Evolutionary conservation across 1,284 basidiomycete species (phyloP), one percentile per base, ranked within the genome.

Genomic region (Marasmius oreades): DNA sequence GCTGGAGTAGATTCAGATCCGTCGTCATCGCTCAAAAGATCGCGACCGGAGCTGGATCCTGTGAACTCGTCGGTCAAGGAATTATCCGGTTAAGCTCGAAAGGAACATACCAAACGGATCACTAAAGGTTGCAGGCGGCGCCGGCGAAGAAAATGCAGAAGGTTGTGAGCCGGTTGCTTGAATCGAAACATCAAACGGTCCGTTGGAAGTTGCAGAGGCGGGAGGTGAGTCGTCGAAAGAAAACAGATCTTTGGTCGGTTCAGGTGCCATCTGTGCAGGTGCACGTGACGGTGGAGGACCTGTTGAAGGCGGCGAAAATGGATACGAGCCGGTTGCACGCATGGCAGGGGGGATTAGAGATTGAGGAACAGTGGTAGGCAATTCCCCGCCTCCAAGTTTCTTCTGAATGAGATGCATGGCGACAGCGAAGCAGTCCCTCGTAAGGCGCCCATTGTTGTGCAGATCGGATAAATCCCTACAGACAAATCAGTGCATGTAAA

Each of bases 371-470:
- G 76, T 71, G 0, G 77, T 60, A 0, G 97, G 97, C 23, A 96
- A 72, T 1, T 92, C 87, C 60, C 85, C 86, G n/a, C 96, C 96
- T 1, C 84, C 80, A 1, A 98, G 75, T 69, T 90, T 94, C 63
- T 82, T 82, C 70, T 94, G 92, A 67, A 99, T 98, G 48, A 99
- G 81, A 71, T 96, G 85, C 88, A 98, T 89, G 2, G 95, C 97
- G 43, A 99, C 90, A 2, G 97, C 96, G 70, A 99, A 99, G 26
- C 95, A 93, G 58, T 98, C 96, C 53, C 88, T 84, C 22, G 88
- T 93, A 42, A 99, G 80, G 50, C 81, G 83, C 4, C 97, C 97
- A 61, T 95, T 90, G 61, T 92, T 91, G 53, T 90, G 86, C 37
- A 98, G 81, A 67, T 99, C 97, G 23, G 95, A 81, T 16, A 99